Conservation (phyloP, 1,284 basidiomycete genomes). For the Ceratobasidium sp. region DNA sequence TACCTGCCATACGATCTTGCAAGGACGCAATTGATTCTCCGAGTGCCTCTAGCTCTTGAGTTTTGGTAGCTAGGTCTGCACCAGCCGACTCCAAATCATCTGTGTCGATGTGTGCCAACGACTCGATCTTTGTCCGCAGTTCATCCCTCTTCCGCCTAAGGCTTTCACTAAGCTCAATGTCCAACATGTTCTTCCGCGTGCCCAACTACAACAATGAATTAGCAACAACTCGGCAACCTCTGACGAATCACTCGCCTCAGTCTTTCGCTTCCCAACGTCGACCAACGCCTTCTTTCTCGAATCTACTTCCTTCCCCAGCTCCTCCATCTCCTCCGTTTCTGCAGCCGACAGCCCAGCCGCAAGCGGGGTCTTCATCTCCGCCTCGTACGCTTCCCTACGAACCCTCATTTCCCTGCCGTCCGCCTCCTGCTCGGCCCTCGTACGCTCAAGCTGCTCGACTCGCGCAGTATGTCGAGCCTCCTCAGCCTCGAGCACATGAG, state of each 20-base stretch:
- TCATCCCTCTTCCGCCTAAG: conserved; percentile 83
- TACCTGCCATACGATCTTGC: conserved; percentile 47
- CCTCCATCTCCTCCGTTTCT: conserved; percentile 76
- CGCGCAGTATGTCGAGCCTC: conserved; percentile 75
- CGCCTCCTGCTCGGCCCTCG: conserved; percentile 75
- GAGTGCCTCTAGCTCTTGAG: conserved; percentile 74
- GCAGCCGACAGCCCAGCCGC: conserved; percentile 75
- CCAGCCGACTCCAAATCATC: conserved; percentile 61
- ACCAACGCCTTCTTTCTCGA: conserved; percentile 74
- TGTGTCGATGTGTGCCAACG: conserved; percentile 71
- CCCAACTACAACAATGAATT: conserved; percentile 67
- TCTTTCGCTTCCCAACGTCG: conserved; percentile 74
- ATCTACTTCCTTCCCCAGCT: conserved; percentile 82
- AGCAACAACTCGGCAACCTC: neutral
- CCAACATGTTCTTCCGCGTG: conserved; percentile 79
- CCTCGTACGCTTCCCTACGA: conserved; percentile 70
- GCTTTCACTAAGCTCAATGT: conserved; percentile 94
- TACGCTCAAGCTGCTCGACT: conserved; percentile 72
- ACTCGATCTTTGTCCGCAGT: conserved; percentile 79
- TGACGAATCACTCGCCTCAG: conserved; percentile 68
- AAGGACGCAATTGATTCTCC: conserved; percentile 73
- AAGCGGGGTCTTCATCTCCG: conserved; percentile 83
- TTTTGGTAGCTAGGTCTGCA: conserved; percentile 72
- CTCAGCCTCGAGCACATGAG: conserved; percentile 70
- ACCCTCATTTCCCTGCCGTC: conserved; percentile 71